Evolutionary conservation across 2,329 filamentous ascomycete genomes (phyloP), one percentile per base, ranked within the genome.

Genomic region (Sordariomycetes sp.): DNA sequence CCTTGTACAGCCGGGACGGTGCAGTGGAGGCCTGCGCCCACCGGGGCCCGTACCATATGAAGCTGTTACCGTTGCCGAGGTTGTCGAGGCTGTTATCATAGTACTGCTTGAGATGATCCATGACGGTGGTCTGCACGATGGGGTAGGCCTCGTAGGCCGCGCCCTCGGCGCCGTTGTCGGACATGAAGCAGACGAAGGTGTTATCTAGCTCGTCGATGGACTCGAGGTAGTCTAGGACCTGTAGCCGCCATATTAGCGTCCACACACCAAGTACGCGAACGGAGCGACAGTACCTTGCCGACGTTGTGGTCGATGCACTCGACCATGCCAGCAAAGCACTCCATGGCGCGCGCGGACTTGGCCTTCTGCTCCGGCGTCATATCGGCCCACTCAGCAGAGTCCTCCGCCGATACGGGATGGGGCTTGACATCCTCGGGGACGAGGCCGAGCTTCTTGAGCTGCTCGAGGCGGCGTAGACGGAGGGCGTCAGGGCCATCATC

Each of bases 281-380:
- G 5, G 37, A 16, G 3, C 18, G 48, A 14, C 37, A 11, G 3
- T 46, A 46, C 40, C 40, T 46, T 46, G 43, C 82, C 82, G 20
- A 87, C 76, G 60, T 84, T 82, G 59, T 67, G 66, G 63, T 87
- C 83, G 57, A 86, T 85, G 56, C 73, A 74, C 59, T 86, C 81
- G 3, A 86, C 82, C 80, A 87, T 86, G 14, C 74, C 83, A 0
- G 83, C 82, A 60, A 80, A 87, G 3, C 80, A 76, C 63, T 85
- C 82, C 82, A 85, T 85, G 0, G 79, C 76, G 25, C 71, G 75
- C 63, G 67, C 75, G 10, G 79, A 81, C 59, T 76, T 76, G 3
- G 70, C 70, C 57, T 70, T 70, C 60, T 78, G 76, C 32, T 78
- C 74, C 1, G 73, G 68, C 2, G 69, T 71, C 65, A 80, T 65